phyloP scores from a whole-genome alignment of 2,329 filamentous ascomycete species.

The Pseudogymnoascus sp. region DNA sequence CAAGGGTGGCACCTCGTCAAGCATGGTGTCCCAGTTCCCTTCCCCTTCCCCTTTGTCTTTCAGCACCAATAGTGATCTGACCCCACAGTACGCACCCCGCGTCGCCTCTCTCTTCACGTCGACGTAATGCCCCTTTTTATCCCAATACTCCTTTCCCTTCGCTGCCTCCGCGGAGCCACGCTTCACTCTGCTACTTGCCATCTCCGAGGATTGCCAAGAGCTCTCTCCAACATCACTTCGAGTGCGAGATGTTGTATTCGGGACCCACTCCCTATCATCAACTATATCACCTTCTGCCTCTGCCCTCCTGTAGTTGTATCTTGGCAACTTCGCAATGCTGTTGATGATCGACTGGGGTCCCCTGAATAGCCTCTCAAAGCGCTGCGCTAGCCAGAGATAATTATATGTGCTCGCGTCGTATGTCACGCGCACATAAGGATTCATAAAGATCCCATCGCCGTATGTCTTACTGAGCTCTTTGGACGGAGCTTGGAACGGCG shows the following conservation, averaged over 20 bases:
- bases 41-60: slow-evolving; percentile 28
- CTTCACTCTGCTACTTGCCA: slow-evolving; percentile 6
- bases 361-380: slow-evolving; percentile 60
- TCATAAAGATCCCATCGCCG: slow-evolving; percentile 58
- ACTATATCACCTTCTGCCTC: slow-evolving; percentile 53
- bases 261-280: slow-evolving; percentile 45
- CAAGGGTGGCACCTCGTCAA: slow-evolving; percentile 24
- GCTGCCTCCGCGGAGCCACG: not conserved
- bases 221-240: slow-evolving; percentile 23
- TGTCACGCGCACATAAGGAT: slow-evolving; percentile 67
- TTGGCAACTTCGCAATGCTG: slow-evolving; percentile 49
- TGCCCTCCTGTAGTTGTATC: slow-evolving; percentile 52
- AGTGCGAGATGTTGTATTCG: not conserved
- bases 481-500: slow-evolving; percentile 27
- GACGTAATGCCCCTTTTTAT: slow-evolving; percentile 32
- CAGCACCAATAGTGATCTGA: slow-evolving; percentile 45
- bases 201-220: slow-evolving; percentile 22
- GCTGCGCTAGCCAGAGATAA: slow-evolving; percentile 53
- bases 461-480: slow-evolving; percentile 33
- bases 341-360: slow-evolving; percentile 54
- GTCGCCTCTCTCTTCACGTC: slow-evolving; percentile 39
- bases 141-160: slow-evolving; percentile 20
- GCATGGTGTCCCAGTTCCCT: slow-evolving; percentile 29
- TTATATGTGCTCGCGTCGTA: slow-evolving; percentile 53
- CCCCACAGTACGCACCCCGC: slow-evolving; percentile 50